Conservation (phyloP, 2,329 filamentous ascomycete genomes). For the Mycosphaerelloides madeirae region DNA sequence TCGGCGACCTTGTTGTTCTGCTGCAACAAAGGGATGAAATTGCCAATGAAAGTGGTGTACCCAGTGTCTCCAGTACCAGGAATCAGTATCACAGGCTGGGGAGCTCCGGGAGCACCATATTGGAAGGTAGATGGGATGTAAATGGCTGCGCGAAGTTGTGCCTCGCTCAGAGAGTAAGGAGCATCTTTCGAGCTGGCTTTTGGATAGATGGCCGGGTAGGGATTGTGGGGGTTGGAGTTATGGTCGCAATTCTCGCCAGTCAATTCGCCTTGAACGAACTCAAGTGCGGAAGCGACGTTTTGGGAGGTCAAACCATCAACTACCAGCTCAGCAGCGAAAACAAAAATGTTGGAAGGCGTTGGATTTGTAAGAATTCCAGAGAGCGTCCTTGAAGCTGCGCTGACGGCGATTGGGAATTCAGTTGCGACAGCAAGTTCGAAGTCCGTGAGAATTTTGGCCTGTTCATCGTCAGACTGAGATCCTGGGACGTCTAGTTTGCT, state of each 20-base stretch:
- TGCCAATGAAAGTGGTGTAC: conserved; percentile 42
- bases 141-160: conserved; percentile 46
- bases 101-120: conserved; percentile 36
- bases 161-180: conserved; percentile 45
- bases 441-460: conserved; percentile 2
- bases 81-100: conserved; percentile 46
- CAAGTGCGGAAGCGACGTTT: conserved; percentile 17
- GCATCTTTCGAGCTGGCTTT: conserved; percentile 40
- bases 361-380: not conserved
- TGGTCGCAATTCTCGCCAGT: conserved; percentile 20
- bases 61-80: conserved; percentile 51
- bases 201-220: conserved; percentile 33
- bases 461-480: too few species aligned
- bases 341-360: conserved; percentile 22
- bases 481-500: too few species aligned
- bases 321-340: conserved; percentile 23
- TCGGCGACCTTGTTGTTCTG: conserved; percentile 41
- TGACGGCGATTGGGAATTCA: not conserved
- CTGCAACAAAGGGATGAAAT: conserved; percentile 46
- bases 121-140: conserved; percentile 48
- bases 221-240: conserved; percentile 25
- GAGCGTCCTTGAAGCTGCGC: conserved; percentile 3
- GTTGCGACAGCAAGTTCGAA: conserved; percentile 5
- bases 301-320: conserved; percentile 28
- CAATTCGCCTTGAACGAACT: conserved; percentile 19